phyloP scores from a whole-genome alignment of 768 basidiomycete genomes.

The Chlorophyllum brunneum region DNA sequence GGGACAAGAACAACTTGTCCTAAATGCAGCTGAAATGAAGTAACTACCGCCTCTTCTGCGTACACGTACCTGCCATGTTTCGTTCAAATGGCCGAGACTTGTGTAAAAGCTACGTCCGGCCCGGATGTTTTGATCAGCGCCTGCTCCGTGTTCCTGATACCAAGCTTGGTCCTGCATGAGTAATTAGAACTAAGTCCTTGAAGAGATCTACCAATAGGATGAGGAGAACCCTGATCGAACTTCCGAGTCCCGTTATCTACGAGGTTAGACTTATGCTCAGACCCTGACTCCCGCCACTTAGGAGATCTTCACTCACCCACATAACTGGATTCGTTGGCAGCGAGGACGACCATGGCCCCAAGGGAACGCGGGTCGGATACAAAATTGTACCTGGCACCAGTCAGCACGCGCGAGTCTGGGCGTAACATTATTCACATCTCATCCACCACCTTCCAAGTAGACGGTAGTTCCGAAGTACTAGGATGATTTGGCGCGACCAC shows the following conservation, averaged over 20 bases:
- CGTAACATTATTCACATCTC: conserved; percentile 45
- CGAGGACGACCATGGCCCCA: conserved; percentile 60
- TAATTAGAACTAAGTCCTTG: too few species aligned
- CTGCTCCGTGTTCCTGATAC: conserved; percentile 77
- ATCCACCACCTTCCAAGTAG: conserved; percentile 48
- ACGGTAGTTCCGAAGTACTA: conserved; percentile 52
- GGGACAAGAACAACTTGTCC: conserved; percentile 65
- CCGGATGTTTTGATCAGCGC: conserved; percentile 41
- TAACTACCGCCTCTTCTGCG: neutral
- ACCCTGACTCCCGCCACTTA: too few species aligned
- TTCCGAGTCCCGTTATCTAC: conserved; percentile 45
- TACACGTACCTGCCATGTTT: conserved; percentile 67
- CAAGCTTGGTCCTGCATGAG: conserved; percentile 70
- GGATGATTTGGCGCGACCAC: conserved; percentile 57
- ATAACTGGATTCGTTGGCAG: conserved; percentile 65
- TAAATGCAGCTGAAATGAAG: conserved; percentile 24
- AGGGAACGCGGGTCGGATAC: conserved; percentile 62
- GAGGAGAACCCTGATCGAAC: conserved; percentile 68
- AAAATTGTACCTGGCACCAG: conserved; percentile 57
- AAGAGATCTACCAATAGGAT: conserved; percentile 72
- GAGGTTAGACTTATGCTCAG: neutral
- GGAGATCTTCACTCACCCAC: conserved; percentile 32
- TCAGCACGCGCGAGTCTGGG: neutral
- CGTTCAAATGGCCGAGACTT: conserved; percentile 71
- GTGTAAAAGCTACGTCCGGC: conserved; percentile 85